Evolutionary conservation across 495 filamentous ascomycete genomes (phyloP).

Genomic region (Daldinia childiae): DNA sequence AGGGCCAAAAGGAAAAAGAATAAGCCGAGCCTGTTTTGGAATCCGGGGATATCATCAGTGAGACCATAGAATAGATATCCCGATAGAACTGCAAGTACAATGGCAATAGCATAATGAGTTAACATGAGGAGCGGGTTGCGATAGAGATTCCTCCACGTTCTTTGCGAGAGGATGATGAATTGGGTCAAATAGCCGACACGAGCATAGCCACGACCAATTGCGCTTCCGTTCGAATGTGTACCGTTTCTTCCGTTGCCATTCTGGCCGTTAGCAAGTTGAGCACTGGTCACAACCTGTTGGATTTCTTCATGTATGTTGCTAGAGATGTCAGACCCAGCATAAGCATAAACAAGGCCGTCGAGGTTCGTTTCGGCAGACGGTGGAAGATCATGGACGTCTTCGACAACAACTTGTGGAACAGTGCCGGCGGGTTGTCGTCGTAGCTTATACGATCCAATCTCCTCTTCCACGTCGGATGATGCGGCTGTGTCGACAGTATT

Average conservation of each 20-base stretch:
- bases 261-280: conserved; percentile 73
- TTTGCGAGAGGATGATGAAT: conserved; percentile 85
- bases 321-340: conserved; percentile 80
- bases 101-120: conserved; percentile 98
- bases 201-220: conserved; percentile 79
- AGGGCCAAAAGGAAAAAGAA: conserved; percentile 98
- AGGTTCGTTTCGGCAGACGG: conserved; percentile 81
- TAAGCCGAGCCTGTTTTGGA: conserved; percentile 97
- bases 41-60: conserved; percentile 93
- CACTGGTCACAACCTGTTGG: conserved; percentile 65
- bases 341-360: conserved; percentile 80
- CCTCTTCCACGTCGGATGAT: conserved; percentile 71
- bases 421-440: conserved; percentile 69
- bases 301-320: conserved; percentile 84
- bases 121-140: conserved; percentile 98
- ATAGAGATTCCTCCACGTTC: conserved; percentile 98
- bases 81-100: conserved; percentile 90
- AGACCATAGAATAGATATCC: conserved; percentile 97
- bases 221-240: conserved; percentile 51
- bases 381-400: conserved; percentile 78
- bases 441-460: conserved; percentile 67
- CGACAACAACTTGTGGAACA: conserved; percentile 70
- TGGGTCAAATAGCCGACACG: conserved; percentile 81
- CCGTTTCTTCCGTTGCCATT: conserved; percentile 66
- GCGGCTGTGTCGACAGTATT: conserved; percentile 71